These are phyloP conservation scores for Sporothrix dimorphospora DNA, from an alignment of 2,329 filamentous ascomycete species.

Conservation along the genomic window DNA sequence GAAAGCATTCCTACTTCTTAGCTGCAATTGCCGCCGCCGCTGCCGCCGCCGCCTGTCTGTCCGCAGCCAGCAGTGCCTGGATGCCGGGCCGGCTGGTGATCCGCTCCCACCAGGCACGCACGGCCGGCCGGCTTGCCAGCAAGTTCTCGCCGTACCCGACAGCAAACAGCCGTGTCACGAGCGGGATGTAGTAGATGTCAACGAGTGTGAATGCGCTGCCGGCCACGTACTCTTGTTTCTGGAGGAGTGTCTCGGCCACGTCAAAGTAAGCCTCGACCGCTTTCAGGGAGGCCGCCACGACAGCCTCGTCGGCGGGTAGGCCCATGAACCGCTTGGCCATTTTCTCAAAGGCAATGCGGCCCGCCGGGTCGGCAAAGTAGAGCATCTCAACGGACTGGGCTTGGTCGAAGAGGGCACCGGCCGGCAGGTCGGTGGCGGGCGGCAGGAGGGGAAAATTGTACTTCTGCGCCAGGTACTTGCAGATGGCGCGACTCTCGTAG, in stretches of 20 bases:
- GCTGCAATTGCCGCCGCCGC: conserved; percentile 34
- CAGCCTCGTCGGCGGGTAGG: conserved; percentile 46
- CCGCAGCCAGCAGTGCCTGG: conserved; percentile 42
- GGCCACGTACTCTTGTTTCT: conserved; percentile 49
- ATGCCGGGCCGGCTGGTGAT: conserved; percentile 45
- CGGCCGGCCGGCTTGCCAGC: conserved; percentile 42
- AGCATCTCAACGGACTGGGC: conserved; percentile 46
- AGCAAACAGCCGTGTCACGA: conserved; percentile 48
- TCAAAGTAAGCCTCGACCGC: conserved; percentile 49
- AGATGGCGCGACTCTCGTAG: conserved; percentile 53
- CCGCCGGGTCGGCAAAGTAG: conserved; percentile 50
- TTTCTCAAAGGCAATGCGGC: conserved; percentile 50
- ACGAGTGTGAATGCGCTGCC: conserved; percentile 48
- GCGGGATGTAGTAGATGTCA: conserved; percentile 54
- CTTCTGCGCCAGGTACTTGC: conserved; percentile 50
- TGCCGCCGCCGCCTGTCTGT: conserved; percentile 42
- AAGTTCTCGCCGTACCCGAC: conserved; percentile 44
- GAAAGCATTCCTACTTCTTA: conserved; percentile 30
- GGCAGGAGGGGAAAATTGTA: conserved; percentile 52
- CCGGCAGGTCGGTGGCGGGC: conserved; percentile 44
- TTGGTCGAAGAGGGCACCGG: conserved; percentile 49
- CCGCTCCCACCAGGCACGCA: conserved; percentile 48
- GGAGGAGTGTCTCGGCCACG: conserved; percentile 46
- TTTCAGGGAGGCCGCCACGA: conserved; percentile 44
- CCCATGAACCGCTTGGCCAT: conserved; percentile 51